Evolutionary conservation across 1,139 yeast species (phyloP), one percentile per base, ranked within the genome.

Genomic region (Magnusiomyces sp.): DNA sequence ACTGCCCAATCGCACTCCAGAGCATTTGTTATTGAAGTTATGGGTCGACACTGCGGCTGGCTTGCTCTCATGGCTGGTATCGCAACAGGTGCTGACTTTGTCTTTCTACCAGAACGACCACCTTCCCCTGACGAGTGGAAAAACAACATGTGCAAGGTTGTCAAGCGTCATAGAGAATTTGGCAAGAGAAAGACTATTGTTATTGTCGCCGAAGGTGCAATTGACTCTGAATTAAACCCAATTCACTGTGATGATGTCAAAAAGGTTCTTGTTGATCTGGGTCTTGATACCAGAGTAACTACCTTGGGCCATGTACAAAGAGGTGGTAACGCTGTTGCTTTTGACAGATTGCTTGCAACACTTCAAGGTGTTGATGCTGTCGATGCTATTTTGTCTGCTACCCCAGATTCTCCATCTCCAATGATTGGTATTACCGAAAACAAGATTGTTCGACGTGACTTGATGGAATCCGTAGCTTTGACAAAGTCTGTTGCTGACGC

Each of bases 1-100:
- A 92, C 98, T 36, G 98, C 98, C 19, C 79, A 86, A 59, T 90
- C 97, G 5, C 98, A 92, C 66, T 88, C 97, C 19, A 80, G 98
- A 66, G 98, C 98, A 5, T 92, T 92, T 67, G 96, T 92, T 44
- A 88, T 92, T 53, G 98, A 92, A 70, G 98, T 92, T 47, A 92
- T 92, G 98, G 98, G 98, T 52, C 81, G 98, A 67, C 95, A 92
- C 70, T 92, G 98, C 74, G 98, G 98, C 55, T 92, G 98, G 98
- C 77, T 92, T 60, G 97, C 95, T 1, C 75, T 92, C 58, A 85
- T 89, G 94, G 90, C 97, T 16, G 97, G 97, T 60, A 79, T 90
- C 57, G 87, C 97, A 34, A 86, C 96, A 37, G 87, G 95, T 56
- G 97, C 98, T 11, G 98, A 92, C 69, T 90, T 80, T 64, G 83